Evolutionary conservation across 2,329 filamentous ascomycete species (phyloP), one percentile per base, ranked within the genome.

Genomic region (Penicillium decumbens): DNA sequence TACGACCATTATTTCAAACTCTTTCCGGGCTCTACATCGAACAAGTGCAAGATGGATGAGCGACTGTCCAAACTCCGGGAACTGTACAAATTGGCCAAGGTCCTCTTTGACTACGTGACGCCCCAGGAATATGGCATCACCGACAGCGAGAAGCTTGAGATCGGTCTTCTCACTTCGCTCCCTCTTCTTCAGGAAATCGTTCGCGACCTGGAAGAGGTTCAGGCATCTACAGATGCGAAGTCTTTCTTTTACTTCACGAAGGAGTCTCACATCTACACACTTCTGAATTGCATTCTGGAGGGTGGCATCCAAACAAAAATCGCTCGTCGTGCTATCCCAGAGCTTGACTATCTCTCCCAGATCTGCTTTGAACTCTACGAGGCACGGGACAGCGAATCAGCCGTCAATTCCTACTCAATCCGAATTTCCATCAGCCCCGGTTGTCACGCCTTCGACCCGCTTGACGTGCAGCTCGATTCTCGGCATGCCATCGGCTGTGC

Each of bases 241-340:
- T 92, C 87, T 1, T 97, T 97, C 76, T 89, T 97, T 72, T 98
- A 98, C 75, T 98, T 98, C 71, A 98, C 93, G 56, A 98, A 98
- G 71, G 93, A 98, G 72, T 95, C 89, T 0, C 93, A 98, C 69
- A 96, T 98, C 56, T 98, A 98, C 74, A 98, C 93, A 4, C 80
- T 98, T 4, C 81, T 98, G 50, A 98, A 98, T 70, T 97, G 92
- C 69, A 97, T 98, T 60, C 81, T 98, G 24, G 93, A 98, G 69
- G 93, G 95, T 53, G 95, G 93, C 27, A 88, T 98, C 57, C 88
- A 95, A 65, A 96, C 92, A 23, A 98, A 98, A 75, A 97, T 98
- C 65, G 87, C 89, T 61, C 87, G 95, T 32, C 91, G 89, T 63
- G 90, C 89, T 35, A 98, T 98, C 56, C 93, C 93, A 0, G 93